phyloP scores from a whole-genome alignment of 192 early-diverging fungal species.

The Linnemannia zychae region DNA sequence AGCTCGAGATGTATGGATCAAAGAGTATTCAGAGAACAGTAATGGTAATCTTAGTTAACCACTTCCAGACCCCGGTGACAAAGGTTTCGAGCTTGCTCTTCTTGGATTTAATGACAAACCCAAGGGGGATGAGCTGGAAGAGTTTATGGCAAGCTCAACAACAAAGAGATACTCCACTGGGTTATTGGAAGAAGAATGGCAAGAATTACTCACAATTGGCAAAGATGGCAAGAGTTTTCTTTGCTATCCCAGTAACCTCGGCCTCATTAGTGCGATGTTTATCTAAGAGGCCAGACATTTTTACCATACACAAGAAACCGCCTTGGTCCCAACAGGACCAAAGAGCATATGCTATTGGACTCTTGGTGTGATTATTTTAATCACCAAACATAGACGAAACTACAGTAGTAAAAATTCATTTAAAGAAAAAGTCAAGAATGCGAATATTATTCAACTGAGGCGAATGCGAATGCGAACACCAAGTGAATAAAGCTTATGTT shows the following conservation, averaged over 20 bases:
- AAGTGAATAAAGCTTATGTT: too few species aligned
- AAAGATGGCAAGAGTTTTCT: constrained; percentile 25
- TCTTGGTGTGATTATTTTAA: constrained; percentile 28
- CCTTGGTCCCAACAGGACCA: constrained; percentile 20
- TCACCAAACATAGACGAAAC: background rate
- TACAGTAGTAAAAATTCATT: too few species aligned
- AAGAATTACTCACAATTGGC: constrained; percentile 13
- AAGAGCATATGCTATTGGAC: constrained; percentile 18
- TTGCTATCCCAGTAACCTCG: constrained; percentile 29
- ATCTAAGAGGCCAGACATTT: constrained; percentile 14
- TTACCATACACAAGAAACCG: constrained; percentile 29
- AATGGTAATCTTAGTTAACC: background rate
- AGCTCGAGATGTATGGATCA: constrained; percentile 1
- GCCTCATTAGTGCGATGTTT: constrained; percentile 30
- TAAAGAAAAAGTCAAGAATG: too few species aligned
- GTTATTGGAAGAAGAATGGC: constrained; percentile 19
- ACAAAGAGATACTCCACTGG: constrained; percentile 1
- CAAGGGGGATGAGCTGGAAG: constrained; percentile 19
- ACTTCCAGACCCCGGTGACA: background rate
- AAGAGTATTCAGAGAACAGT: background rate
- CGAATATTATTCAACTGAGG: too few species aligned
- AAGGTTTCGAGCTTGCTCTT: constrained; percentile 26
- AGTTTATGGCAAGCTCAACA: constrained; percentile 12
- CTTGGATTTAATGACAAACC: background rate
- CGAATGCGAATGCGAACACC: too few species aligned